Percentiles rank a stretch among this genome's conserved stretches.
Evolutionary conservation across 2,329 filamentous ascomycete genomes (phyloP).

Genomic region (Thelonectria olida): DNA sequence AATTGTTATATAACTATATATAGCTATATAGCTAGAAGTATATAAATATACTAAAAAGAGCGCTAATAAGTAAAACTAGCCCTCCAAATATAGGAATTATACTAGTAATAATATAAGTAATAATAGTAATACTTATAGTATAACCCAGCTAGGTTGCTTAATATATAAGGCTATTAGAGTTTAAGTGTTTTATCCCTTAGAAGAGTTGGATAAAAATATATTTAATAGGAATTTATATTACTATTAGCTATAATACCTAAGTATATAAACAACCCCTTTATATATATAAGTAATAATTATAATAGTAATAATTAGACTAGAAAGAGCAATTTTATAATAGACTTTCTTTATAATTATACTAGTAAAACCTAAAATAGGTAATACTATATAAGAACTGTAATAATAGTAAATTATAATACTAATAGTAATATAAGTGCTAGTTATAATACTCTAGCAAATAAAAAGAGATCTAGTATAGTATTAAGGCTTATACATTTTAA

Average conservation of each 20-base stretch:
- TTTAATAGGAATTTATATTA: not conserved
- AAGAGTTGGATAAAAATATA: constrained; percentile 9
- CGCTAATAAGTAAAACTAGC: constrained; percentile 37
- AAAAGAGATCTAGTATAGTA: constrained; percentile 41
- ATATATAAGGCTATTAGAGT: constrained; percentile 2
- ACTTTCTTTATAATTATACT: constrained; percentile 53
- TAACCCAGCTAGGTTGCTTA: constrained; percentile 23
- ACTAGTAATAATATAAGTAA: constrained; percentile 36
- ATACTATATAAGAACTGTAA: constrained; percentile 57
- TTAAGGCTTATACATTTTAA: constrained; percentile 45
- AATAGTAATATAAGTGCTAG: constrained; percentile 47
- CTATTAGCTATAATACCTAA: not conserved
- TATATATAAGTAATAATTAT: constrained; percentile 41
- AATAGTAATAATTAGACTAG: constrained; percentile 41
- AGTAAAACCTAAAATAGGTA: constrained; percentile 57
- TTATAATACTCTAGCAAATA: constrained; percentile 39
- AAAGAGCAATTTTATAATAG: constrained; percentile 50
- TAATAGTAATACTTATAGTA: constrained; percentile 24
- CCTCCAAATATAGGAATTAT: constrained; percentile 26
- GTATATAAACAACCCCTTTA: not conserved
- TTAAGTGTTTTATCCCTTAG: constrained; percentile 8
- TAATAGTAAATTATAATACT: constrained; percentile 54
- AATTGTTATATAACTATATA: constrained; percentile 38
- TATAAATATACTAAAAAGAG: constrained; percentile 38
- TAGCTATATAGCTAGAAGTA: constrained; percentile 37